These are phyloP conservation scores for Brassica cretica DNA, from an alignment of 345 rosid genomes.

Conservation along the genomic window DNA sequence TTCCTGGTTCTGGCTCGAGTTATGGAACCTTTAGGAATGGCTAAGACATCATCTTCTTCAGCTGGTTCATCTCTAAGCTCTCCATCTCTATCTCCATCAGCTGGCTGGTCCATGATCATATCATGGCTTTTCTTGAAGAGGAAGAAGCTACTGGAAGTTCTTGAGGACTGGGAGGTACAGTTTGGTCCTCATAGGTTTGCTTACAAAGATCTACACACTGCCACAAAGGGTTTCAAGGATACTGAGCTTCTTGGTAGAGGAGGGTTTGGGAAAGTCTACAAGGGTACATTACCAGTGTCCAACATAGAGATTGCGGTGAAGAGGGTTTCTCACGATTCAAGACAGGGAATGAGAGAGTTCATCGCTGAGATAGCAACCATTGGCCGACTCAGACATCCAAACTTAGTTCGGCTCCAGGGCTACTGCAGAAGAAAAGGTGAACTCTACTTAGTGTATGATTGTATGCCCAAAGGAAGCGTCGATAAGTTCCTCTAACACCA, in stretches of 20 bases:
- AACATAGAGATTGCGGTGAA: background rate
- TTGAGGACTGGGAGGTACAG: too few relatives aligned
- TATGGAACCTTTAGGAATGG: too few relatives aligned
- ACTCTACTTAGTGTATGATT: background rate
- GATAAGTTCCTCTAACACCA: background rate
- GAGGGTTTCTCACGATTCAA: background rate
- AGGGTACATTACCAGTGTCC: background rate
- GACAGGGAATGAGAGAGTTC: background rate
- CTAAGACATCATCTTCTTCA: too few relatives aligned
- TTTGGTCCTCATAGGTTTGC: too few relatives aligned
- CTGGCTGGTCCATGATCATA: too few relatives aligned
- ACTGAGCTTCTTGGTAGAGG: slow-evolving; percentile 31
- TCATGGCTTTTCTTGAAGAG: background rate
- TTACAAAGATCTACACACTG: too few relatives aligned
- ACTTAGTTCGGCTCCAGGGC: background rate
- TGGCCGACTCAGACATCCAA: too few relatives aligned
- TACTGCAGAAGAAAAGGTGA: background rate
- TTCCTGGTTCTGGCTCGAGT: too few relatives aligned
- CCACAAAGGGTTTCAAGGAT: too few relatives aligned
- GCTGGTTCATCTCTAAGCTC: too few relatives aligned
- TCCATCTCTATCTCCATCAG: too few relatives aligned
- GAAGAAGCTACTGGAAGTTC: background rate
- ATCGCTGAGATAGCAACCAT: background rate
- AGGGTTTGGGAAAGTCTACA: background rate
- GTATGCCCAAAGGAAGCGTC: background rate